These are phyloP conservation scores for Carex pumila DNA, from an alignment of 176 grass and related monocot genomes.

Conservation along the genomic window DNA sequence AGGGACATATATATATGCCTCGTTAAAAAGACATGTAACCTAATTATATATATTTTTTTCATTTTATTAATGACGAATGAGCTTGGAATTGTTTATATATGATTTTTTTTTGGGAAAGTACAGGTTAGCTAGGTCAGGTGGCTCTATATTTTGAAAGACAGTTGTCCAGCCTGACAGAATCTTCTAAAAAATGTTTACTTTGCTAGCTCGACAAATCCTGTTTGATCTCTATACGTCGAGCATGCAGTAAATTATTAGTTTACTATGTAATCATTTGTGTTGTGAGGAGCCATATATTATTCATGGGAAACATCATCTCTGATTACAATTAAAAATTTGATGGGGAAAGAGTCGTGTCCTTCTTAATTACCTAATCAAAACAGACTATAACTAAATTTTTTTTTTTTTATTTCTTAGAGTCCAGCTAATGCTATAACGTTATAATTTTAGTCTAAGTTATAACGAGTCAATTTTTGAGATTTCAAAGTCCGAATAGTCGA, in stretches of 20 bases:
- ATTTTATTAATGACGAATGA: background rate
- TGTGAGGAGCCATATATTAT: background rate
- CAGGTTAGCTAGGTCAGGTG: background rate
- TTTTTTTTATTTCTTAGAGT: no score
- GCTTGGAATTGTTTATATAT: background rate
- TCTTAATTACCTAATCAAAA: background rate
- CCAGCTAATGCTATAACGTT: no score
- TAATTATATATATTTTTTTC: background rate
- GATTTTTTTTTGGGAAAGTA: background rate
- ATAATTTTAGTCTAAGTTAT: no score
- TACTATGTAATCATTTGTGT: background rate
- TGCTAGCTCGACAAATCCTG: background rate
- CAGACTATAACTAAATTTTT: no score
- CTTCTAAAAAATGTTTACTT: background rate
- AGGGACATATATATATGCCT: background rate
- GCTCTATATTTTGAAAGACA: background rate
- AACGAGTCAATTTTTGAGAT: no score
- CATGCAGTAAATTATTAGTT: background rate
- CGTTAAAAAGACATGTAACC: background rate
- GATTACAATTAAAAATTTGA: background rate
- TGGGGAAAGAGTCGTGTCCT: background rate
- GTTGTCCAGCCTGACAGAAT: background rate
- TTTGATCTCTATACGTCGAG: background rate
- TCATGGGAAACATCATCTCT: background rate
- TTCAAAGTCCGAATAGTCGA: no score